These are phyloP conservation scores for Mycena sanguinolenta DNA, from an alignment of 768 basidiomycete genomes.

Conservation along the genomic window DNA sequence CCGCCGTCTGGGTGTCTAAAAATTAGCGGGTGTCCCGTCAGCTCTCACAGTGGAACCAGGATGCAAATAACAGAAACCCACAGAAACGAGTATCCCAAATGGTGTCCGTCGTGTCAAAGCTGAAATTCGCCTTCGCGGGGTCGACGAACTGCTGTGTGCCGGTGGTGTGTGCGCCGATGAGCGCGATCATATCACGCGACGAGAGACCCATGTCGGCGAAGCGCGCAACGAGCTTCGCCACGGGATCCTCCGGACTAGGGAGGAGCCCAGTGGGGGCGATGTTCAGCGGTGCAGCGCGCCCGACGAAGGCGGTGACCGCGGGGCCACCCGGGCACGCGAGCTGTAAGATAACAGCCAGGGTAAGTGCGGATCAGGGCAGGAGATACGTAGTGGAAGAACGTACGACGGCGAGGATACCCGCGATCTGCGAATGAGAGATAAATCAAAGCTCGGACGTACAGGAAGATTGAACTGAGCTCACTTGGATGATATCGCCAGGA, in stretches of 20 bases:
- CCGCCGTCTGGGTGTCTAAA: background rate
- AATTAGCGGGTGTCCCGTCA: too few species aligned
- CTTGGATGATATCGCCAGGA: slow-evolving; percentile 35
- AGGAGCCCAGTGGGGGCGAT: too few species aligned
- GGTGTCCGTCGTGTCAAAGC: background rate
- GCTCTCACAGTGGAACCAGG: too few species aligned
- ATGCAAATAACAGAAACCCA: background rate
- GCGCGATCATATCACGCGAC: too few species aligned
- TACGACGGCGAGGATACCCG: too few species aligned
- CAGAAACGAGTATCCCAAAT: slow-evolving; percentile 8
- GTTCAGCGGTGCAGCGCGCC: slow-evolving; percentile 21
- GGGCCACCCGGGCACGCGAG: slow-evolving; percentile 36
- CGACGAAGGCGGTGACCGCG: slow-evolving; percentile 23
- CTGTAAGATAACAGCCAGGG: too few species aligned
- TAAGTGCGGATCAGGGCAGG: too few species aligned
- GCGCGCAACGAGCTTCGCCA: too few species aligned
- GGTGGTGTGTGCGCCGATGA: too few species aligned
- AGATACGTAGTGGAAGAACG: too few species aligned
- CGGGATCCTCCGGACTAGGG: too few species aligned
- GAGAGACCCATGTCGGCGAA: too few species aligned
- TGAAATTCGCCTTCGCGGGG: background rate
- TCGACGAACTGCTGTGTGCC: slow-evolving; percentile 29
- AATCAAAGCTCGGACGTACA: background rate
- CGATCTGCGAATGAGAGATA: background rate
- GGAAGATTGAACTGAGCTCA: background rate